Conservation (phyloP, 371 early-diverging fungal species). For the Mortierella sp. region DNA sequence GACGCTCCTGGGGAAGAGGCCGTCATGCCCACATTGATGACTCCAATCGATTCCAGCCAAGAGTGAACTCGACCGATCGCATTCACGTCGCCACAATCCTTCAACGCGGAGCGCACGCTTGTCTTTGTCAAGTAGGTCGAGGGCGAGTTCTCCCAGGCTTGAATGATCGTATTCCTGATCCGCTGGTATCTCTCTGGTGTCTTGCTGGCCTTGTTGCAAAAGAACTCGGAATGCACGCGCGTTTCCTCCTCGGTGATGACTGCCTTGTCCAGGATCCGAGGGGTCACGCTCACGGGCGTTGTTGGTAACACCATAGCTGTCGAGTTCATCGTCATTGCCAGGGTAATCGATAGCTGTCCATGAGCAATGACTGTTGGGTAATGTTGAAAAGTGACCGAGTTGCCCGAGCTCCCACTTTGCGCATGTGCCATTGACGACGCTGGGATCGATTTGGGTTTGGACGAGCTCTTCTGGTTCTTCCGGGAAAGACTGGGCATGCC, state of each 20-base stretch:
- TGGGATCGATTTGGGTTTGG: slow-evolving; percentile 3
- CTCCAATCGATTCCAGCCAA: slow-evolving; percentile 84
- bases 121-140: slow-evolving; percentile 86
- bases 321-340: slow-evolving; percentile 14
- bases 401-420: background rate
- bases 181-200: slow-evolving; percentile 90
- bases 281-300: slow-evolving; percentile 1
- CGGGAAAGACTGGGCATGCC: background rate
- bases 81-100: slow-evolving; percentile 88
- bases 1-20: slow-evolving; percentile 54
- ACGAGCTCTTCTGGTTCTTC: slow-evolving; percentile 12
- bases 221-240: slow-evolving; percentile 79
- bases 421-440: background rate
- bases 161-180: slow-evolving; percentile 88
- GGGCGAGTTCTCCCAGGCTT: slow-evolving; percentile 74
- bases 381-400: slow-evolving; percentile 10
- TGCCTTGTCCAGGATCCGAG: slow-evolving; percentile 57
- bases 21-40: slow-evolving; percentile 78
- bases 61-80: slow-evolving; percentile 91
- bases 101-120: slow-evolving; percentile 74
- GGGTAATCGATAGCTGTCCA: slow-evolving; percentile 1
- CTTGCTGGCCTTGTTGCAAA: slow-evolving; percentile 77
- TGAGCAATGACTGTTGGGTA: slow-evolving; percentile 12
- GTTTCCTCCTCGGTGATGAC: slow-evolving; percentile 73
- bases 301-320: slow-evolving; percentile 7